Evolutionary conservation across 2,329 filamentous ascomycete species (phyloP), one percentile per base, ranked within the genome.

Genomic region (Colletotrichum sp.): DNA sequence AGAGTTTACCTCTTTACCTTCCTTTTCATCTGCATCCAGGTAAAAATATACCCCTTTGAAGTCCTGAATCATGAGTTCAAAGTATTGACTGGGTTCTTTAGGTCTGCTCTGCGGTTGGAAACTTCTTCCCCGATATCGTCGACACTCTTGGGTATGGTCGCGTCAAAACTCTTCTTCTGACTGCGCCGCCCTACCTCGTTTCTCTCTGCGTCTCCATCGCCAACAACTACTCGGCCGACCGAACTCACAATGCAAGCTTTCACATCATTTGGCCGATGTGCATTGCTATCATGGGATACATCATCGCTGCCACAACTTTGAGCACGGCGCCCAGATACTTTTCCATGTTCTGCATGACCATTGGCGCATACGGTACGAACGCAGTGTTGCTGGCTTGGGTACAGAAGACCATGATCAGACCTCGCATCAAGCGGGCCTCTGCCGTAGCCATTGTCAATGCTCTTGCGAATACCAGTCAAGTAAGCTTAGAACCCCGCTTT

Each of bases 71-170:
- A 63, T 59, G 15, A 6, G 16, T 16, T 59, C 11, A 5, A 9
- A 6, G 3, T 9, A 34, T 36, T 36, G 32, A 63, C 29, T 15
- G 2, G 6, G 1, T 52, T 3, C 5, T 5, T 52, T 86, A 19
- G 88, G 85, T 34, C 78, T 90, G 13, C 82, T 90, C 3, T 86
- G 87, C 88, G 2, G 92, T 93, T 79, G 90, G 92, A 49, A 92
- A 93, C 80, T 93, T 93, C 84, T 93, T 93, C 82, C 92, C 92
- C 0, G 90, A 88, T 0, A 92, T 93, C 55, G 89, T 93, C 2
- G 87, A 90, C 64, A 92, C 90, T 0, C 86, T 93, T 0, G 90
- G 91, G 0, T 93, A 91, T 80, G 85, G 86, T 11, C 87, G 83
- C n/a, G 88, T 91, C 62, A 83, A 86, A 19, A 92, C 91, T 0